A percentile compares a stretch with the other conserved stretches of the same genome.
Evolutionary conservation across 2,329 filamentous ascomycete genomes (phyloP).

Genomic region (Pseudocercospora musae): DNA sequence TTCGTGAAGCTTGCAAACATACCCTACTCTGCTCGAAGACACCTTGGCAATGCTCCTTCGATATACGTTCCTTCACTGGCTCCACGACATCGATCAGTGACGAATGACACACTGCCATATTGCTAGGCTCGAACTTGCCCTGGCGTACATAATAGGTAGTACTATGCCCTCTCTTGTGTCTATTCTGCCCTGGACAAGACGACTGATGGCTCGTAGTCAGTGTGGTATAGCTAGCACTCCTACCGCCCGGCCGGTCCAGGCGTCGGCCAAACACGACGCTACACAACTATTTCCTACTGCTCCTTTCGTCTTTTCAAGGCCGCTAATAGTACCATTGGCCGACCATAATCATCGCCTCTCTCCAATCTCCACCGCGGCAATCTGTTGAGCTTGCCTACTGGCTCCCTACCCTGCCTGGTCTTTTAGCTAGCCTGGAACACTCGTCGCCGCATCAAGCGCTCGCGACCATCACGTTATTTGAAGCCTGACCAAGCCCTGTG

Average conservation of each 20-base stretch:
- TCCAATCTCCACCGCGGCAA: slow-evolving; percentile 18
- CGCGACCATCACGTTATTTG: slow-evolving; percentile 1
- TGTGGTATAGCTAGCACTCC: slow-evolving; percentile 9
- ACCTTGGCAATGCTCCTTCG: slow-evolving; percentile 2
- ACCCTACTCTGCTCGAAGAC: background rate
- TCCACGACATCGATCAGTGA: slow-evolving; percentile 4
- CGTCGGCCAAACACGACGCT: slow-evolving; percentile 13
- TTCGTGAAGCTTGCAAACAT: background rate
- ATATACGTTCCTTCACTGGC: slow-evolving; percentile 20
- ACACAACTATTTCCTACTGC: slow-evolving; percentile 16
- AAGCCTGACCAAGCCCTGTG: background rate
- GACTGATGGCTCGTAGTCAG: slow-evolving; percentile 22
- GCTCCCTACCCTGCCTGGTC: slow-evolving; percentile 10
- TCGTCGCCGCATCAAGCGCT: slow-evolving; percentile 11
- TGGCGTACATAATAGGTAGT: slow-evolving; percentile 22
- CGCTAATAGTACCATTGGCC: slow-evolving; percentile 22
- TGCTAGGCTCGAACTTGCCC: slow-evolving; percentile 18
- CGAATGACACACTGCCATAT: slow-evolving; percentile 23
- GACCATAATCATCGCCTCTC: slow-evolving; percentile 13
- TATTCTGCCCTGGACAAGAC: slow-evolving; percentile 7
- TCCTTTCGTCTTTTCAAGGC: slow-evolving; percentile 2
- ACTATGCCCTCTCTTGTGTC: slow-evolving; percentile 7
- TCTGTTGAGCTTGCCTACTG: slow-evolving; percentile 12
- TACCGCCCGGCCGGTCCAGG: slow-evolving; percentile 16
- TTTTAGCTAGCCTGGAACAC: slow-evolving; percentile 5